A percentile compares a stretch with the other conserved stretches of the same genome.
These are phyloP conservation scores for Xylaria palmicola DNA, from an alignment of 495 filamentous ascomycete genomes.

Conservation along the genomic window DNA sequence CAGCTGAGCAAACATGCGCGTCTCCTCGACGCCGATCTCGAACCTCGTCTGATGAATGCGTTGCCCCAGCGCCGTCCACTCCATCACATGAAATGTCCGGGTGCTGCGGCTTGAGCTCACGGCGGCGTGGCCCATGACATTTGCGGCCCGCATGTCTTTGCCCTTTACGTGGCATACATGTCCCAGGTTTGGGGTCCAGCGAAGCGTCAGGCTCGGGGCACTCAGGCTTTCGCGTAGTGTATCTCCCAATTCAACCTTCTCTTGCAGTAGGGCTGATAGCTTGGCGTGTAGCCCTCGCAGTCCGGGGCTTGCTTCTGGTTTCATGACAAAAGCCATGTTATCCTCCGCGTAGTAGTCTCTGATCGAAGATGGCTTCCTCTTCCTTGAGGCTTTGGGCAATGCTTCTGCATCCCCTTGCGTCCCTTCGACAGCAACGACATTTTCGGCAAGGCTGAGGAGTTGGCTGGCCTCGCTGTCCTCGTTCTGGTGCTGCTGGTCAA, in stretches of 20 bases:
- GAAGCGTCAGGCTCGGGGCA: slow-evolving; percentile 66
- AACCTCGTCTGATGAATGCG: slow-evolving; percentile 69
- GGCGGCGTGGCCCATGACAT: slow-evolving; percentile 32
- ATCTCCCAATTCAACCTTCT: slow-evolving; percentile 60
- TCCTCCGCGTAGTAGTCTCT: slow-evolving; percentile 52
- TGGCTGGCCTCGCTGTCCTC: slow-evolving; percentile 69
- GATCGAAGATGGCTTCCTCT: slow-evolving; percentile 41
- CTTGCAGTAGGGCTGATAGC: slow-evolving; percentile 55
- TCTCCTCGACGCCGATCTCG: slow-evolving; percentile 78
- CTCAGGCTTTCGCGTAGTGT: slow-evolving; percentile 51
- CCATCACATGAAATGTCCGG: slow-evolving; percentile 75
- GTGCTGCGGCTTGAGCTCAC: slow-evolving; percentile 78
- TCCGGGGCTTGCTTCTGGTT: slow-evolving; percentile 62
- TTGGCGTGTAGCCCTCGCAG: slow-evolving; percentile 66
- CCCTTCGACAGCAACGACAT: slow-evolving; percentile 62
- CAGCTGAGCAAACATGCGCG: slow-evolving; percentile 66
- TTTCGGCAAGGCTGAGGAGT: slow-evolving; percentile 66
- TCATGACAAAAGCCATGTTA: slow-evolving; percentile 81
- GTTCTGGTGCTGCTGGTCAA: slow-evolving; percentile 72
- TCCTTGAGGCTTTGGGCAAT: slow-evolving; percentile 43
- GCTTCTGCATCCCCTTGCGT: slow-evolving; percentile 37
- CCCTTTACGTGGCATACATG: slow-evolving; percentile 91
- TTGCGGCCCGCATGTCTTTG: slow-evolving; percentile 55
- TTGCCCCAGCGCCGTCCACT: slow-evolving; percentile 79
- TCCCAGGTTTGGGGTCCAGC: slow-evolving; percentile 79